Base-by-base conservation (phyloP, 2,329 filamentous ascomycete species). In the Uncinocarpus reesii region DNA sequence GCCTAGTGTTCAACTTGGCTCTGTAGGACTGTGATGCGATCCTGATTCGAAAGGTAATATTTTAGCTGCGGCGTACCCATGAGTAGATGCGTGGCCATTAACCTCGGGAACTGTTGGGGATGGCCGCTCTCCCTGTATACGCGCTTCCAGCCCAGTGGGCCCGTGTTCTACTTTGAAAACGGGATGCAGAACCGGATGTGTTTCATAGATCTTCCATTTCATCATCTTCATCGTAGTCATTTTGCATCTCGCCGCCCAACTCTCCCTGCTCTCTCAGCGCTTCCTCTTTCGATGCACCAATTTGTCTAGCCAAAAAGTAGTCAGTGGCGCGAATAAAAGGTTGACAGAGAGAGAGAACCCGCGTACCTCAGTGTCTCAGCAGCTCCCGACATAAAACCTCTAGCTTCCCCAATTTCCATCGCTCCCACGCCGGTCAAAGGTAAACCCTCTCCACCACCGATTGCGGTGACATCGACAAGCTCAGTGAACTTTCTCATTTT, bases 371-470 rank as follows among this genome's bases (percentile, higher is more conserved):
- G 73, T 3, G 86, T 87, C 64, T 96, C 89, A 54, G 96, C 82
- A 1, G 95, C 86, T 1, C 85, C 86, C 1, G 80, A 74, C 52
- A 96, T 80, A 61, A 95, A 94, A 0, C 80, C 82, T 58, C 90
- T 77, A 48, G 81, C 85, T 70, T 96, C 90, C 0, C 85, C 83
- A 41, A 96, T 73, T 70, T 98, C 92, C 83, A 96, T 88, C 1
- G 86, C 86, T 1, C 92, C 92, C 0, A 96, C 84, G 18, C 90
- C 90, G 42, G 81, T 82, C 62, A 84, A 71, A 49, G 84, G 76
- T 48, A 86, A 78, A n/a, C 89, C 81, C 18, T 81, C 80, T 2
- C 79, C 80, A 7, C 77, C 83, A 16, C 77, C 78, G 23, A 57
- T 60, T 8, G 66, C 62, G 6, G 66, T 66, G 29, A 61, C 61